A percentile compares a stretch with the other conserved stretches of the same genome.
These are phyloP conservation scores for Penstemon barbatus DNA, from an alignment of 257 asterid genomes.

Conservation along the genomic window DNA sequence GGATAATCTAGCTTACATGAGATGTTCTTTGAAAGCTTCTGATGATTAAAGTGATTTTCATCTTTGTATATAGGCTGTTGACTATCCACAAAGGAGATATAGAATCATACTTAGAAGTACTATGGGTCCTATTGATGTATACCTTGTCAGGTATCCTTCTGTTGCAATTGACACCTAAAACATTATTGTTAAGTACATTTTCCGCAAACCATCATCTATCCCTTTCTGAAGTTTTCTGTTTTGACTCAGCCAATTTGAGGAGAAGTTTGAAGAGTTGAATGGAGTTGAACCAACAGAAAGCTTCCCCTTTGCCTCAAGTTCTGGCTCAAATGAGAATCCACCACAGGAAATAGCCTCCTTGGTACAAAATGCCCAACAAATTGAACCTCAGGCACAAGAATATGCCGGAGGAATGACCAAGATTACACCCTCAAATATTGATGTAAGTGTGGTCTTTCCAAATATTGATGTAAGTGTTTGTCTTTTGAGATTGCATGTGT, in stretches of 20 bases:
- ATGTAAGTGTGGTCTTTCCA: constrained; percentile 48
- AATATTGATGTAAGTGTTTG: too few species aligned
- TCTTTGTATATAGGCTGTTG: constrained; percentile 62
- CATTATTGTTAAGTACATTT: constrained; percentile 13
- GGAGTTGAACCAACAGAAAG: constrained; percentile 55
- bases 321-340: constrained; percentile 58
- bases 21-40: constrained; percentile 27
- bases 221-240: constrained; percentile 19
- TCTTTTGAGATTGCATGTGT: too few species aligned
- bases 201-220: constrained; percentile 3
- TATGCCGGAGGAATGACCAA: constrained; percentile 69
- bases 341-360: constrained; percentile 37
- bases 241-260: constrained; percentile 78
- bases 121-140: constrained; percentile 95
- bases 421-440: constrained; percentile 77
- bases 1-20: constrained; percentile 25
- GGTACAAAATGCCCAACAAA: constrained; percentile 37
- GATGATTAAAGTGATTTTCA: constrained; percentile 21
- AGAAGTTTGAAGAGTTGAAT: constrained; percentile 78
- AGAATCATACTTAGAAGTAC: constrained; percentile 94
- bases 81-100: constrained; percentile 91
- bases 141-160: constrained; percentile 79
- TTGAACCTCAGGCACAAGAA: constrained; percentile 56
- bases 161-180: background rate
- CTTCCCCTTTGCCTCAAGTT: constrained; percentile 60